These are phyloP conservation scores for Salix exigua DNA, from an alignment of 345 rosid species.

Conservation along the genomic window DNA sequence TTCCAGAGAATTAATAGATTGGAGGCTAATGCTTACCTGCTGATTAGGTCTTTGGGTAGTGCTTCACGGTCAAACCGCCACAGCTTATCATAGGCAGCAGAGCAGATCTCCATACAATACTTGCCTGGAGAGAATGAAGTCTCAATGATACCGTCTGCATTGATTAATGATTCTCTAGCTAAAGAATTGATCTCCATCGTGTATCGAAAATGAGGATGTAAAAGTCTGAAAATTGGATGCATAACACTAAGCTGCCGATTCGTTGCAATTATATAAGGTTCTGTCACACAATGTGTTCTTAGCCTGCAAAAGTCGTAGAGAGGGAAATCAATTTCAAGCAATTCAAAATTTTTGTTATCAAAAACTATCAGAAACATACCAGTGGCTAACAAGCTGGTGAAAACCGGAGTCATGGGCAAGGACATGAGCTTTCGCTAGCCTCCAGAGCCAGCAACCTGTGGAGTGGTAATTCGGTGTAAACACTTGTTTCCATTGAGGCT, in stretches of 20 bases:
- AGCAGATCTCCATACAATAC: slow-evolving; percentile 50
- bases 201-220: slow-evolving; percentile 73
- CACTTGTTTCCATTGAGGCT: slow-evolving; percentile 64
- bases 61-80: slow-evolving; percentile 57
- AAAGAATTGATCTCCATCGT: slow-evolving; percentile 75
- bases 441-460: slow-evolving; percentile 70
- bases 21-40: slow-evolving; percentile 28
- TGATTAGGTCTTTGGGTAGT: slow-evolving; percentile 52
- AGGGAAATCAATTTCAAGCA: not conserved
- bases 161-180: slow-evolving; percentile 53
- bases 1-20: not conserved
- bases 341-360: not conserved
- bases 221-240: slow-evolving; percentile 61
- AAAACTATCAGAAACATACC: slow-evolving; percentile 30
- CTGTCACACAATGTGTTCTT: slow-evolving; percentile 59
- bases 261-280: slow-evolving; percentile 67
- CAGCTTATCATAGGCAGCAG: slow-evolving; percentile 42
- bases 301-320: slow-evolving; percentile 35
- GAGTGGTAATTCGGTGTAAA: slow-evolving; percentile 37
- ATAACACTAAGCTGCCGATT: slow-evolving; percentile 63
- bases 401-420: slow-evolving; percentile 58
- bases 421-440: slow-evolving; percentile 60
- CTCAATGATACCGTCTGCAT: slow-evolving; percentile 63
- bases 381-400: slow-evolving; percentile 69
- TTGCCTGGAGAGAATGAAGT: slow-evolving; percentile 52